A percentile compares a stretch with the other conserved stretches of the same genome.
Conservation (phyloP, 148 eudicot species). For the Heliosperma pusillum region DNA sequence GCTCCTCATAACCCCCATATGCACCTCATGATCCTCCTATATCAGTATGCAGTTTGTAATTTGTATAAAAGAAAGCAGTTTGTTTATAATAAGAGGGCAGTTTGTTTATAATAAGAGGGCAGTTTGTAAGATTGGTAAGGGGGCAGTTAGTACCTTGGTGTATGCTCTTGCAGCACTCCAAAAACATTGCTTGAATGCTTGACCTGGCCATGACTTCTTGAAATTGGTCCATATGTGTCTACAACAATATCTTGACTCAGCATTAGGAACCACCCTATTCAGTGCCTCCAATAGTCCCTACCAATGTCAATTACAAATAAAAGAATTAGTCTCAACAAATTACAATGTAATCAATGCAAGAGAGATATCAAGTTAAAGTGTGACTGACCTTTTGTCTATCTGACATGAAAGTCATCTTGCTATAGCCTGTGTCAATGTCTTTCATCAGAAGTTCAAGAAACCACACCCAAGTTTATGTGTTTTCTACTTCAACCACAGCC, state of each 20-base stretch:
- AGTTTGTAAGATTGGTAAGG: no score
- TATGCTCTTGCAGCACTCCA: slow-evolving; percentile 8
- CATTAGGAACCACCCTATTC: background rate
- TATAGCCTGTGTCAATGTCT: background rate
- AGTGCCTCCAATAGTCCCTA: slow-evolving; percentile 5
- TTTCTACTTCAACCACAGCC: slow-evolving; percentile 13
- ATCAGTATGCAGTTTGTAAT: background rate
- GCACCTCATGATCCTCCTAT: background rate
- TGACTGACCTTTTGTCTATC: slow-evolving; percentile 17
- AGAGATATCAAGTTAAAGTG: background rate
- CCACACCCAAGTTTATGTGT: slow-evolving; percentile 8
- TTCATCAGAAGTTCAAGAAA: background rate
- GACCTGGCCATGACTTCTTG: background rate
- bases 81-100: background rate
- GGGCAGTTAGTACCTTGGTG: background rate
- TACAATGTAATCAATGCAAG: no score
- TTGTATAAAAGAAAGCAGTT: background rate
- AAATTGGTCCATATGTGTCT: slow-evolving; percentile 17
- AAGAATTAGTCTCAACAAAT: background rate
- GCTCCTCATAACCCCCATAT: background rate
- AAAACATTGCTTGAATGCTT: background rate
- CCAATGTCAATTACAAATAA: background rate
- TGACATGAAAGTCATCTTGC: slow-evolving; percentile 6
- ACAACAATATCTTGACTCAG: slow-evolving; percentile 4
- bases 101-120: background rate